Evolutionary conservation across 73 alveolate genomes (phyloP), one percentile per base, ranked within the genome.

Genomic region (Tetrahymena borealis): DNA sequence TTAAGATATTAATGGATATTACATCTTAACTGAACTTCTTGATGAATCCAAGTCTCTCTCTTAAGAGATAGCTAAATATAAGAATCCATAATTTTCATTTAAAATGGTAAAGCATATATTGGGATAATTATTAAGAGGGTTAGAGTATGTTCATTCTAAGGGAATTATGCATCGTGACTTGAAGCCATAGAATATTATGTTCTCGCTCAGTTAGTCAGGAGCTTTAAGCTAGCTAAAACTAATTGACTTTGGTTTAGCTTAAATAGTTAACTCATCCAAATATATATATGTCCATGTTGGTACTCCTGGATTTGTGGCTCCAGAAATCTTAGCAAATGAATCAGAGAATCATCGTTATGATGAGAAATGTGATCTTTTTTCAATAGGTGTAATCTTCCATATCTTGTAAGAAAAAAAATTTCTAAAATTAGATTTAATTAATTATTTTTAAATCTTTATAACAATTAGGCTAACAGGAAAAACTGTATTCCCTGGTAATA

Each of bases 121-220:
- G 28, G 35, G 85, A 16, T n/a, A 60, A 60, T 60, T 60, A 60
- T 24, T 60, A 24, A 60, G 28, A 60, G 95, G 93, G 1, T 43
- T 93, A 35, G 93, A 93, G 0, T 93, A 93, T 40, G 78, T 93
- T 18, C 95, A 92, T 38, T 60, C 92, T 7, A 93, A 85, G 79
- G 95, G 95, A 8, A 90, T 93, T 31, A 93, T 85, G 93, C 97
- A 95, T 90, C 91, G 97, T 78, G 97, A 95, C 90, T 38, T 95
- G 36, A 95, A 94, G 78, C 96, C 96, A 39, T 96, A 95, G 36
- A 95, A 95, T 39, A 95, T 95, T 39, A 40, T 95, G 15, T 40
- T 95, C 37, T 35, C 85, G 1, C n/a, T 60, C 38, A 60, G 85
- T 35, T 20, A 60, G 10, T 60, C 85, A 7, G 85, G 85, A 60